phyloP scores from a whole-genome alignment of 768 basidiomycete species.

The Suillus cothurnatus region DNA sequence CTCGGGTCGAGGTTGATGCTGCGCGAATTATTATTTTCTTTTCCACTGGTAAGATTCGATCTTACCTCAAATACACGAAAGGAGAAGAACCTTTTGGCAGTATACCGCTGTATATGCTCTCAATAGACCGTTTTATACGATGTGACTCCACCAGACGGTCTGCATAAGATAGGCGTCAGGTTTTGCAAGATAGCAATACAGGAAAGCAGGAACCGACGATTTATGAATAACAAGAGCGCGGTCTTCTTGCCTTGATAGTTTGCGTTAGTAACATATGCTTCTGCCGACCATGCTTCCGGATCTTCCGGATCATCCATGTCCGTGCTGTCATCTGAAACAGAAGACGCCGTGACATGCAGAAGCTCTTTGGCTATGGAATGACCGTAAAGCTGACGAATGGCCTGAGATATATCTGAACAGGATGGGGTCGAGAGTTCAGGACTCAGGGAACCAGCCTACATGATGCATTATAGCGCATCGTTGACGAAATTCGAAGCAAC shows the following conservation, averaged over 20 bases:
- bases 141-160: conserved; percentile 92
- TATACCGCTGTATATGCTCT: conserved; percentile 80
- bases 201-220: conserved; percentile 57
- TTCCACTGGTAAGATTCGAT: neutral
- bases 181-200: neutral
- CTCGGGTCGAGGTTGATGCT: conserved; percentile 85
- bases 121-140: conserved; percentile 85
- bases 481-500: conserved; percentile 4
- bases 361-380: conserved; percentile 80
- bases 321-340: conserved; percentile 29
- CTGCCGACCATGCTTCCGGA: conserved; percentile 65
- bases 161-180: conserved; percentile 30
- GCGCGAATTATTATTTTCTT: conserved; percentile 3
- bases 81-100: conserved; percentile 89
- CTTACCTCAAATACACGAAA: conserved; percentile 93
- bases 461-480: conserved; percentile 7
- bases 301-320: conserved; percentile 34
- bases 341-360: conserved; percentile 45
- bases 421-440: conserved; percentile 86
- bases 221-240: conserved; percentile 89
- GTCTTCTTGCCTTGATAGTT: conserved; percentile 91
- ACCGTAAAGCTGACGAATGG: conserved; percentile 83
- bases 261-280: conserved; percentile 79
- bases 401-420: conserved; percentile 59
- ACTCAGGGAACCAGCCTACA: conserved; percentile 66